These are phyloP conservation scores for Saccharomycopsis sp. DNA, from an alignment of 805 yeast species.

Conservation along the genomic window DNA sequence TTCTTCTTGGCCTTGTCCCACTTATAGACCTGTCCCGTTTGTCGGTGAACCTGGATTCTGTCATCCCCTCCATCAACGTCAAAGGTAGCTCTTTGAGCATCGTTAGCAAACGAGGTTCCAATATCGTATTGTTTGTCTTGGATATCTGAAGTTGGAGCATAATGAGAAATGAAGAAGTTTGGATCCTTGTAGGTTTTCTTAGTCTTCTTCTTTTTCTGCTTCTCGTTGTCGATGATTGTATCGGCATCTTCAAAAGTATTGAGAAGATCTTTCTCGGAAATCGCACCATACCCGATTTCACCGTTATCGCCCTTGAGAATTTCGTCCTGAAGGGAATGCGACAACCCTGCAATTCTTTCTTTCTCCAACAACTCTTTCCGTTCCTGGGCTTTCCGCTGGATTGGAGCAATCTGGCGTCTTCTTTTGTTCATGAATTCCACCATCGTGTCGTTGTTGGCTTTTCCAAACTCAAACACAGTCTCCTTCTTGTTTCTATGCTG, in stretches of 20 bases:
- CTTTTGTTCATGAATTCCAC: slow-evolving; percentile 80
- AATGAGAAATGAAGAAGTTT: slow-evolving; percentile 76
- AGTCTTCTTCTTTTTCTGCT: slow-evolving; percentile 24
- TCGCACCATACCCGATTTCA: slow-evolving; percentile 30
- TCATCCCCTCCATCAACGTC: slow-evolving; percentile 75
- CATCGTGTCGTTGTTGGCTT: slow-evolving; percentile 57
- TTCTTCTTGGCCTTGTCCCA: slow-evolving; percentile 96
- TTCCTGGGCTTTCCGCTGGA: slow-evolving; percentile 73
- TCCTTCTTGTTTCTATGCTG: slow-evolving; percentile 68
- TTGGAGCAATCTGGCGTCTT: slow-evolving; percentile 81
- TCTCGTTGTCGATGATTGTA: slow-evolving; percentile 24
- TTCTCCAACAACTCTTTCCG: slow-evolving; percentile 58
- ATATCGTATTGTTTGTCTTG: slow-evolving; percentile 69
- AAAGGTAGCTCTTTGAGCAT: slow-evolving; percentile 79
- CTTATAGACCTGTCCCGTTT: slow-evolving; percentile 56
- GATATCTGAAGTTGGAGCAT: slow-evolving; percentile 71
- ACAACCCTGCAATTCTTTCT: slow-evolving; percentile 69
- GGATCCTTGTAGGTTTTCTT: slow-evolving; percentile 65
- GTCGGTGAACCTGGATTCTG: slow-evolving; percentile 59
- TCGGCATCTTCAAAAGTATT: slow-evolving; percentile 50
- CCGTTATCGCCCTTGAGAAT: slow-evolving; percentile 32
- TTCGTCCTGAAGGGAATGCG: slow-evolving; percentile 71
- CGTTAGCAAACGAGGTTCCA: slow-evolving; percentile 63
- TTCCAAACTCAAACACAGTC: slow-evolving; percentile 88
- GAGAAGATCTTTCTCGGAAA: slow-evolving; percentile 41